Conservation (phyloP, 345 rosid genomes). For the Rhizophora apiculata region DNA sequence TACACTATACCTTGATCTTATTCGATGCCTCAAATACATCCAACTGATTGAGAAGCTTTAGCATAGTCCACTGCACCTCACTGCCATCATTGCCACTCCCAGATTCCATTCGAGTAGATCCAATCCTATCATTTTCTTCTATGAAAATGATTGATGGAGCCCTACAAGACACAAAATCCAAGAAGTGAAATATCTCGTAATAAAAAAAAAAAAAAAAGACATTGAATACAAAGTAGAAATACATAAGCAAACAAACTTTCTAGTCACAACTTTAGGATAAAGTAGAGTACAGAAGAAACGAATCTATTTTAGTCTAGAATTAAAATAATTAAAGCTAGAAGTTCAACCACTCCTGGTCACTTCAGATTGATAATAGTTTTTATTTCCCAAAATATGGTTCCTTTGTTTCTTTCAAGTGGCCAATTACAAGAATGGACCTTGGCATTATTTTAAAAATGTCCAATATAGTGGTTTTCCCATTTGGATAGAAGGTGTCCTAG, state of each 20-base stretch:
- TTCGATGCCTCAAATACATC: slow-evolving; percentile 92
- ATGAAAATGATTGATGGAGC: slow-evolving; percentile 97
- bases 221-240: slow-evolving; percentile 4
- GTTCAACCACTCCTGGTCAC: no score
- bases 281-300: not conserved
- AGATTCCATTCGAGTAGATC: slow-evolving; percentile 99
- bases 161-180: slow-evolving; percentile 33
- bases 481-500: no score
- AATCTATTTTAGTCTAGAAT: not conserved
- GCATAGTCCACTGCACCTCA: slow-evolving; percentile 96
- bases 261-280: not conserved
- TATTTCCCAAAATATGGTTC: no score
- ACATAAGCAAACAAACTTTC: not conserved
- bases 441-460: no score
- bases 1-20: no score
- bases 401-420: no score
- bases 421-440: no score
- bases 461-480: no score
- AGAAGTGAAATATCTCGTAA: not conserved
- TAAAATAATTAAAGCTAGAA: not conserved
- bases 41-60: slow-evolving; percentile 97
- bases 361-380: no score
- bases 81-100: slow-evolving; percentile 99
- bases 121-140: slow-evolving; percentile 97
- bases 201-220: not conserved